Evolutionary conservation across 768 basidiomycete genomes (phyloP), one percentile per base, ranked within the genome.

Genomic region (Mycena haematopus): DNA sequence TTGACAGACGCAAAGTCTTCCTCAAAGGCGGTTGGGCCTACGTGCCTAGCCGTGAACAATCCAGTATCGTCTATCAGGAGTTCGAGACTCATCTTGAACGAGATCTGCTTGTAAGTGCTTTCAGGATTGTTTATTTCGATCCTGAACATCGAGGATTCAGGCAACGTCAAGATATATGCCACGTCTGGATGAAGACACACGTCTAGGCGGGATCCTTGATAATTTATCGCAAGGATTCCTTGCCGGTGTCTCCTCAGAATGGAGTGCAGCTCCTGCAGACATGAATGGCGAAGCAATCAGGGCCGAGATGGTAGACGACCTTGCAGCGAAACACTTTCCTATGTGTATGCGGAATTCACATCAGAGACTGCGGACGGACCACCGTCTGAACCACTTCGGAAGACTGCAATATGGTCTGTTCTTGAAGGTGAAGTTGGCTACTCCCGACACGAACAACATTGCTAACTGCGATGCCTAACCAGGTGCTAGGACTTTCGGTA

Each of bases 201-300:
- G 97, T 27, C 77, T 99, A 11, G 76, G 93, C 6, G 96, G 96
- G 21, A 86, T 99, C 56, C 85, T 99, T 15, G 85, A 90, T 63
- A 95, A 97, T 74, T 83, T 99, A 14, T 96, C 95, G 3, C 88
- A 93, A 74, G 96, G 95, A 52, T 98, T 99, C 84, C 79, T 95
- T 22, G 90, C 93, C 1, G 97, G 97, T 25, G 86, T 96, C 40
- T 84, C 92, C 2, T 91, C 92, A 2, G 92, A 95, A 71, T 94
- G 93, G 88, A 76, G 78, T 57, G 83, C 79, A 51, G 78, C 82
- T 22, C 78, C 84, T 14, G 79, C 83, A 13, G 80, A 82, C n/a
- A 75, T 73, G 5, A 80, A 78, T 31, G 84, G 84, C 0, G 86
- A 89, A 31, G 84, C 84, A 47, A 87, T 99, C 67, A 95, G 86